Evolutionary conservation across 164 flowering plant genomes (phyloP).

Genomic region (Paratinospora sagittata): DNA sequence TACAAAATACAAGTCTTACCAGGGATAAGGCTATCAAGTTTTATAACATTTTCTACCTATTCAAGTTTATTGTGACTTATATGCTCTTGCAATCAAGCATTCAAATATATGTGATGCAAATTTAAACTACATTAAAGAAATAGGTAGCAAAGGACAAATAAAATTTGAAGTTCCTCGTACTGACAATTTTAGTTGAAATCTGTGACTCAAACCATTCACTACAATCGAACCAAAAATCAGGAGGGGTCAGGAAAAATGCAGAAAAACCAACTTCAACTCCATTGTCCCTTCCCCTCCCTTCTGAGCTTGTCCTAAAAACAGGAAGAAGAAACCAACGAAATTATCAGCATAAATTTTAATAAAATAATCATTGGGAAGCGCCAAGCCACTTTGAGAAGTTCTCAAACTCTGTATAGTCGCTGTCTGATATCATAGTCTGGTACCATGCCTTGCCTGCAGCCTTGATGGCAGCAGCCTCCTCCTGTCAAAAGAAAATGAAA

Average conservation of each 20-base stretch:
- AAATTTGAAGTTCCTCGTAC: background rate
- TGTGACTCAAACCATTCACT: background rate
- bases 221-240: background rate
- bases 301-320: background rate
- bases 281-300: constrained; percentile 1
- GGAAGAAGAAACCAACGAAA: background rate
- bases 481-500: too few relatives aligned
- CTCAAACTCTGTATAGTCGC: constrained; percentile 79
- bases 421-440: constrained; percentile 74
- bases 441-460: constrained; percentile 76
- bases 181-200: background rate
- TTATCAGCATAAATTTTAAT: background rate
- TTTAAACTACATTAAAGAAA: background rate
- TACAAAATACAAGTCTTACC: too few relatives aligned
- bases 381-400: constrained; percentile 84
- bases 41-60: too few relatives aligned
- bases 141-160: background rate
- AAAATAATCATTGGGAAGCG: constrained; percentile 47
- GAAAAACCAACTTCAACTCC: background rate
- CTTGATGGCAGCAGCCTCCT: constrained; percentile 60
- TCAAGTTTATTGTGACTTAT: too few relatives aligned
- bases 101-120: background rate
- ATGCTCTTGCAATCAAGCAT: background rate
- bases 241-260: background rate
- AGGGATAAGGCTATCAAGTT: too few relatives aligned